phyloP scores from a whole-genome alignment of 257 asterid genomes.

The Linaria vulgaris region DNA sequence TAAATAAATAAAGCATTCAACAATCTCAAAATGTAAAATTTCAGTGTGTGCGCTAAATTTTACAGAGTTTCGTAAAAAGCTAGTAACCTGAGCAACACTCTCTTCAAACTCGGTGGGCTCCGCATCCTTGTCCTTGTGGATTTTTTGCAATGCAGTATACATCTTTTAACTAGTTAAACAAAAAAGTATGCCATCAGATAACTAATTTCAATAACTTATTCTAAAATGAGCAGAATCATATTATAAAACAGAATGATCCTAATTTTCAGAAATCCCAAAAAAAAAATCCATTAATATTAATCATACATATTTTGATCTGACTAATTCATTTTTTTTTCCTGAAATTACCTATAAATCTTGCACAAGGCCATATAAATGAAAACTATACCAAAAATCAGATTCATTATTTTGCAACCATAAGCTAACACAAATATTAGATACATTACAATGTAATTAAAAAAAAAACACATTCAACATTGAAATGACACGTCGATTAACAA shows the following conservation, averaged over 20 bases:
- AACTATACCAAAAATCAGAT: neutral
- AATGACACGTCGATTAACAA: neutral
- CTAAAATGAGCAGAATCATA: neutral
- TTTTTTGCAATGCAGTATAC: constrained; percentile 40
- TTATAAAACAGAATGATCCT: too few species aligned
- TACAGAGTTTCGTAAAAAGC: neutral
- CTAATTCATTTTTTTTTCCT: too few species aligned
- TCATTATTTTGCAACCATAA: neutral
- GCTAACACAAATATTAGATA: neutral
- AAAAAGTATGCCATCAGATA: neutral
- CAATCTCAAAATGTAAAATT: constrained; percentile 26
- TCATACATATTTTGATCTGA: too few species aligned
- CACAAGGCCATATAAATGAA: too few species aligned
- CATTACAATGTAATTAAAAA: neutral
- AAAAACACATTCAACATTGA: neutral
- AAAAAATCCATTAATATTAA: neutral
- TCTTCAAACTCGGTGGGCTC: constrained; percentile 44
- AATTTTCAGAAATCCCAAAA: neutral
- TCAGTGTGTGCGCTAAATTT: constrained; percentile 8
- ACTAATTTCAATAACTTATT: neutral
- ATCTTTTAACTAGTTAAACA: constrained; percentile 21
- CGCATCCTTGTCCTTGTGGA: constrained; percentile 42
- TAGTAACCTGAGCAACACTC: constrained; percentile 39
- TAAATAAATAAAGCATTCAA: neutral
- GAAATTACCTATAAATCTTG: too few species aligned